These are phyloP conservation scores for Ganoderma meredithae DNA, from an alignment of 1,284 basidiomycete species.

Conservation along the genomic window DNA sequence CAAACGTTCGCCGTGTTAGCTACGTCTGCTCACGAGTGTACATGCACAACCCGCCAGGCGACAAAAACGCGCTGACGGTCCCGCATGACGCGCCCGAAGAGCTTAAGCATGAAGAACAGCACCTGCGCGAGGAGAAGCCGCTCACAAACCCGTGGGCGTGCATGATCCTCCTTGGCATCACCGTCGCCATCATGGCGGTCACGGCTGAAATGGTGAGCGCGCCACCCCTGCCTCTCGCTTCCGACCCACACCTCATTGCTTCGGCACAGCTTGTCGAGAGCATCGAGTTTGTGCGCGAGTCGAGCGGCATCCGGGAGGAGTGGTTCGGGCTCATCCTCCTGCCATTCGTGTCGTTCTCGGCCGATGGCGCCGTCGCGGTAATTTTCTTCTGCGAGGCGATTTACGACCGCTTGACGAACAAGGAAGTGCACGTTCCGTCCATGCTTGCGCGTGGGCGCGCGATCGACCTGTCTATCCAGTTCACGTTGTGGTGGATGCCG, in stretches of 20 bases:
- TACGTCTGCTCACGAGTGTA: slow-evolving; percentile 72
- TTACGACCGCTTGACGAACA: slow-evolving; percentile 1
- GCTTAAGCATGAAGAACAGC: slow-evolving; percentile 51
- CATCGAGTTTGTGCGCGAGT: slow-evolving; percentile 59
- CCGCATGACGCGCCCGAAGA: slow-evolving; percentile 52
- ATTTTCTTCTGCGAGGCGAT: slow-evolving; percentile 54
- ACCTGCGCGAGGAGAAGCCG: slow-evolving; percentile 54
- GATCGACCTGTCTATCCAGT: slow-evolving; percentile 51
- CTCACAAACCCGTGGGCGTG: slow-evolving; percentile 68
- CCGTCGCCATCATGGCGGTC: slow-evolving; percentile 65
- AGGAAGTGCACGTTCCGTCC: slow-evolving; percentile 37
- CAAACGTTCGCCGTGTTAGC: slow-evolving; percentile 39
- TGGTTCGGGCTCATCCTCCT: slow-evolving; percentile 77
- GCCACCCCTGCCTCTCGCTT: not conserved
- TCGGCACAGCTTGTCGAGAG: slow-evolving; percentile 62
- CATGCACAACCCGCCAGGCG: slow-evolving; percentile 71
- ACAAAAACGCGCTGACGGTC: slow-evolving; percentile 53
- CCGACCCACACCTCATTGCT: slow-evolving; percentile 4
- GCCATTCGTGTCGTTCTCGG: slow-evolving; percentile 73
- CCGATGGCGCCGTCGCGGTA: slow-evolving; percentile 65
- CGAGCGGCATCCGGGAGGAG: slow-evolving; percentile 55
- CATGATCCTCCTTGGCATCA: slow-evolving; percentile 56
- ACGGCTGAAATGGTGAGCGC: slow-evolving; percentile 71
- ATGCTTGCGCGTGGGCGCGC: slow-evolving; percentile 47
- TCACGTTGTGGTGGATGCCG: slow-evolving; percentile 50